A percentile compares a stretch with the other conserved stretches of the same genome.
These are phyloP conservation scores for Metschnikowia kunwiensis DNA, from an alignment of 805 yeast genomes.

Conservation along the genomic window DNA sequence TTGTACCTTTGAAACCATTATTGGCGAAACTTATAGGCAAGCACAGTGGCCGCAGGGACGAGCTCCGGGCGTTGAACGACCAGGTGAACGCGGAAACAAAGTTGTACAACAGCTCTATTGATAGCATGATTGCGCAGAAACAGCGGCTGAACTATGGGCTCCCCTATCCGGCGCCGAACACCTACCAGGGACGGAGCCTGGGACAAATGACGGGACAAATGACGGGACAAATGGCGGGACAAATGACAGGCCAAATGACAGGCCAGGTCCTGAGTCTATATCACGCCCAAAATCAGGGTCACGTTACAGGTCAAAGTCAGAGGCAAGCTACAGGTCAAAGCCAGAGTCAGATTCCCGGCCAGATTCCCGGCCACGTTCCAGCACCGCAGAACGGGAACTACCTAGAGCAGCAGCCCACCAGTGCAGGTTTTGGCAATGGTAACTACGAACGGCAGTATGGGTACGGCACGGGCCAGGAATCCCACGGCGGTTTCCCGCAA, in stretches of 20 bases:
- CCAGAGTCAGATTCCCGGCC: too few species aligned
- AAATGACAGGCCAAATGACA: too few species aligned
- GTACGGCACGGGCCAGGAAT: background rate
- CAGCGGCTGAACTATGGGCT: conserved; percentile 2
- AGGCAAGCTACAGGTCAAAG: too few species aligned
- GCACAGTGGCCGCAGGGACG: conserved; percentile 74
- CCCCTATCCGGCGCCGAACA: conserved; percentile 8
- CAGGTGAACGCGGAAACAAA: conserved; percentile 68
- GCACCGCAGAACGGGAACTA: too few species aligned
- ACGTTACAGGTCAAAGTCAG: too few species aligned
- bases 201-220: too few species aligned
- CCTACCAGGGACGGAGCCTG: background rate
- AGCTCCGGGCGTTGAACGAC: conserved; percentile 65
- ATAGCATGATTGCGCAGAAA: conserved; percentile 24
- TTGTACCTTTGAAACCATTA: conserved; percentile 70
- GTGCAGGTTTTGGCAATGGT: conserved; percentile 41
- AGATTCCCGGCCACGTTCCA: too few species aligned
- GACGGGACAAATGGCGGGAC: too few species aligned
- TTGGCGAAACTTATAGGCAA: conserved; percentile 74
- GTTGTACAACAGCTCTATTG: conserved; percentile 67
- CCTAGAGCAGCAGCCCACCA: conserved; percentile 33
- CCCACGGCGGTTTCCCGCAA: background rate
- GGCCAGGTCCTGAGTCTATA: too few species aligned
- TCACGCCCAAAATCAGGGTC: too few species aligned
- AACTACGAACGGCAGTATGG: background rate